Conservation (phyloP, 495 filamentous ascomycete species). For the Penicillium cosmopolitanum region DNA sequence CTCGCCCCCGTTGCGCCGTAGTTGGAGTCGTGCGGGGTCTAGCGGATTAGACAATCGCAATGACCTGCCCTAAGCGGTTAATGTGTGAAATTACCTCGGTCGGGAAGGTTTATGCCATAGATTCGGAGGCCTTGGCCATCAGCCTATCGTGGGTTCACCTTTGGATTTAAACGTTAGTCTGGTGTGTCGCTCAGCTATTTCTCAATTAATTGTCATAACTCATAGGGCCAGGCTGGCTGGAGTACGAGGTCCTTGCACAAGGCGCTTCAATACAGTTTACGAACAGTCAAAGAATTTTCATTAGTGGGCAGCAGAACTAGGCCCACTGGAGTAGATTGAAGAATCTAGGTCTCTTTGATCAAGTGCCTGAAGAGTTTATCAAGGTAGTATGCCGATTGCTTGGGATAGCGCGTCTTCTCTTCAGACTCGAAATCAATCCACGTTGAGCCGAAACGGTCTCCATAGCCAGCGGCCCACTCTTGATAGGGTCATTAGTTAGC, state of each 20-base stretch:
- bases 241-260: too few species aligned
- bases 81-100: slow-evolving; percentile 5
- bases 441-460: slow-evolving; percentile 49
- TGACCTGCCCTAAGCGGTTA: slow-evolving; percentile 21
- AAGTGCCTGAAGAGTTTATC: slow-evolving; percentile 45
- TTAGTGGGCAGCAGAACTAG: not conserved
- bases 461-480: slow-evolving; percentile 55
- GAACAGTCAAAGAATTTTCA: too few species aligned
- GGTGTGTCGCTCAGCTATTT: too few species aligned
- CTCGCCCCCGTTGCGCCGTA: not conserved
- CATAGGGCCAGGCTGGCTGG: too few species aligned
- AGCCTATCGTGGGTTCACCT: not conserved
- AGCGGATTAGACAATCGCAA: slow-evolving; percentile 21
- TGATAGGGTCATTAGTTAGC: slow-evolving; percentile 15
- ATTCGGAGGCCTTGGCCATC: not conserved
- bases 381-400: slow-evolving; percentile 48
- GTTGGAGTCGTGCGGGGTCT: slow-evolving; percentile 30
- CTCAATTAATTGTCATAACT: too few species aligned
- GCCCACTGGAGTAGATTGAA: not conserved
- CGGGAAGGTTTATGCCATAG: slow-evolving; percentile 4
- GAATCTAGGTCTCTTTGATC: slow-evolving; percentile 26
- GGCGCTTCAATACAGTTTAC: too few species aligned
- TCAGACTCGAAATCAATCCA: slow-evolving; percentile 47
- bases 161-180: not conserved
- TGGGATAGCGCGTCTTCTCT: slow-evolving; percentile 51